These are phyloP conservation scores for Globisporangium nodosum DNA, from an alignment of 352 stramenopile genomes.

Conservation along the genomic window DNA sequence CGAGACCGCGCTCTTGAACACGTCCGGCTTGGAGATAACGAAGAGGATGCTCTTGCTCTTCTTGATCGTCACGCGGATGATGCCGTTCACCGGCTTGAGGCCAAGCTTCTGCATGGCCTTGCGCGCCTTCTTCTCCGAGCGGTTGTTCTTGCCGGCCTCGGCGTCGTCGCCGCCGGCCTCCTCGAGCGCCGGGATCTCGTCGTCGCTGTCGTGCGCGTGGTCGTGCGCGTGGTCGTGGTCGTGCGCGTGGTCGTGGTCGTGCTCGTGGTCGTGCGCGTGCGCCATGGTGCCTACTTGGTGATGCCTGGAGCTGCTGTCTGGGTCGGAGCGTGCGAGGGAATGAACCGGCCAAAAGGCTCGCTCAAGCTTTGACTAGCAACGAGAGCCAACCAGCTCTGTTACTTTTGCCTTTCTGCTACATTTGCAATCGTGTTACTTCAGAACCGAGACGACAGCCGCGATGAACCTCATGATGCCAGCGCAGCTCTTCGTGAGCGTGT, in stretches of 20 bases:
- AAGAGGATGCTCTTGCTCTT: constrained; percentile 98
- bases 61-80: constrained; percentile 98
- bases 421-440: too few species aligned
- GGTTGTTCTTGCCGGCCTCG: constrained; percentile 90
- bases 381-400: too few species aligned
- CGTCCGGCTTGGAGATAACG: constrained; percentile 97
- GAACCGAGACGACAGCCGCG: too few species aligned
- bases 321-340: too few species aligned
- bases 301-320: too few species aligned
- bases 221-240: constrained; percentile 36
- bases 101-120: constrained; percentile 99
- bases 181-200: constrained; percentile 79
- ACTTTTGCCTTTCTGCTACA: too few species aligned
- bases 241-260: constrained; percentile 27
- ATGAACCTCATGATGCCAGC: too few species aligned
- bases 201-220: constrained; percentile 57
- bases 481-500: too few species aligned
- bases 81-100: constrained; percentile 94
- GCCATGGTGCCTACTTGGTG: constrained; percentile 27
- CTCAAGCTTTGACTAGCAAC: too few species aligned
- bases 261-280: constrained; percentile 33
- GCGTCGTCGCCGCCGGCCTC: constrained; percentile 62
- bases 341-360: not conserved
- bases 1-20: constrained; percentile 95
- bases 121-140: constrained; percentile 98